Evolutionary conservation across 176 grass and related monocot genomes (phyloP).

Genomic region (Oropetium thomaeum): DNA sequence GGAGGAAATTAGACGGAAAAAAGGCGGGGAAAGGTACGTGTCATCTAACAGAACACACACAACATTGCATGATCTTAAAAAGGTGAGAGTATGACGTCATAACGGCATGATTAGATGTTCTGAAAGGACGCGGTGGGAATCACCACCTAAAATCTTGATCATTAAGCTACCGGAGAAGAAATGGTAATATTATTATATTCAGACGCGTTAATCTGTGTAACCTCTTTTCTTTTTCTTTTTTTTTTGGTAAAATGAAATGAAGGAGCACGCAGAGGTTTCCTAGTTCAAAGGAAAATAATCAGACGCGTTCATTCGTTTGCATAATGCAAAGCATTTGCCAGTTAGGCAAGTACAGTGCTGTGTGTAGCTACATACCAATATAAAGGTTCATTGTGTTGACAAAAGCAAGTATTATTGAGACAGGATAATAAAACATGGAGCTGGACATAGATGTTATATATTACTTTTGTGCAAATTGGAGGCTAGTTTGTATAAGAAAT

Average conservation of each 20-base stretch:
- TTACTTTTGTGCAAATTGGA: too few species aligned
- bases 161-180: slow-evolving; percentile 24
- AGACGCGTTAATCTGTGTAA: background rate
- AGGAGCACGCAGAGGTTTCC: too few species aligned
- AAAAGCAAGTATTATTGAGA: background rate
- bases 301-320: background rate
- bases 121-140: slow-evolving; percentile 1
- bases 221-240: too few species aligned
- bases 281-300: too few species aligned
- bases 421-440: background rate
- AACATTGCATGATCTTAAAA: slow-evolving; percentile 25
- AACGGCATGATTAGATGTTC: slow-evolving; percentile 36
- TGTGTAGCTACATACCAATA: background rate
- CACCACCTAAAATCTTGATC: slow-evolving; percentile 45
- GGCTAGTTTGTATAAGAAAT: background rate
- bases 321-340: background rate
- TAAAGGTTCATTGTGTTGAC: background rate
- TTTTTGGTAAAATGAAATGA: too few species aligned
- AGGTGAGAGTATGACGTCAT: slow-evolving; percentile 20
- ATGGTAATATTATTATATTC: background rate
- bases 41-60: slow-evolving; percentile 31
- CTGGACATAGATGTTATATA: background rate
- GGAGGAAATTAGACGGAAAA: background rate
- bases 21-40: slow-evolving; percentile 40
- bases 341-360: background rate